These are phyloP conservation scores for Amyloporia xantha DNA, from an alignment of 768 basidiomycete genomes.

Conservation along the genomic window DNA sequence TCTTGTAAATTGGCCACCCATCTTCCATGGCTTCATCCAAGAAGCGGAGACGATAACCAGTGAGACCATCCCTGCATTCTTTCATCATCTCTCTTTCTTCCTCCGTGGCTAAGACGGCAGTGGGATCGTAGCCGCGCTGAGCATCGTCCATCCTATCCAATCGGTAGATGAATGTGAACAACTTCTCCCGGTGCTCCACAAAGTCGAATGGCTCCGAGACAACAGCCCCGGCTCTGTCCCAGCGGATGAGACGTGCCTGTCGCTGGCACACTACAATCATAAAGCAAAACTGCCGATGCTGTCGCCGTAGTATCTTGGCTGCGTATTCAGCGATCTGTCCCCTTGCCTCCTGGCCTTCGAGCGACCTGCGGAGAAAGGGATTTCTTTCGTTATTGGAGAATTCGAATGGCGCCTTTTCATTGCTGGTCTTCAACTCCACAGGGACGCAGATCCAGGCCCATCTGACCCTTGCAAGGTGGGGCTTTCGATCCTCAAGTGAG, in stretches of 20 bases:
- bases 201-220: background rate
- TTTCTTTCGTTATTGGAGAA: background rate
- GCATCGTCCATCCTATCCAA: background rate
- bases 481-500: background rate
- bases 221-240: background rate
- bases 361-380: background rate
- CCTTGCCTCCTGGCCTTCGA: background rate
- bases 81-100: background rate
- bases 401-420: background rate
- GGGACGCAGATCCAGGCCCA: background rate
- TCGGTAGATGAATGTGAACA: background rate
- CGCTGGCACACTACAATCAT: background rate
- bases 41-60: background rate
- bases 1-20: slow-evolving; percentile 1
- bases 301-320: background rate
- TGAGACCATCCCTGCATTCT: background rate
- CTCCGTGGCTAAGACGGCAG: background rate
- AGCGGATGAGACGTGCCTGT: background rate
- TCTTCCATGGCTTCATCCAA: background rate
- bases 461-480: background rate
- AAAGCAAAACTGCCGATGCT: background rate
- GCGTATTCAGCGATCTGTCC: background rate
- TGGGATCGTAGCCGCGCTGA: background rate
- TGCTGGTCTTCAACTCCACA: background rate
- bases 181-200: background rate